Percentiles rank a stretch among this genome's conserved stretches.
These are phyloP conservation scores for Marvania coccoides DNA, from an alignment of 139 green algal species.

Conservation along the genomic window DNA sequence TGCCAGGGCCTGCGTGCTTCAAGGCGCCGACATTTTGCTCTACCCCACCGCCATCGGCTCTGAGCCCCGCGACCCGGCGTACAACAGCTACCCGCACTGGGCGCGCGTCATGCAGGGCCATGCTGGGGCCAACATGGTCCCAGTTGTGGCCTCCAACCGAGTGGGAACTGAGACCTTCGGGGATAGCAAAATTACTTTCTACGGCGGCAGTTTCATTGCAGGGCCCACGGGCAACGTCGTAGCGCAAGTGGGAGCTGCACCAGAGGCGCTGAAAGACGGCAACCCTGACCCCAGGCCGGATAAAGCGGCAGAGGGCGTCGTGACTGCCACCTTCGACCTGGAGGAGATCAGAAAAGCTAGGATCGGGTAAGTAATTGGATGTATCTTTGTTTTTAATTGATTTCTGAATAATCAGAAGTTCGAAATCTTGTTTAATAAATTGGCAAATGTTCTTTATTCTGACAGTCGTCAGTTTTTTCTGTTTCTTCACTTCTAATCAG, in stretches of 20 bases:
- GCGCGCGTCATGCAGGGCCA: constrained; percentile 53
- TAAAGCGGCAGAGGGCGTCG: constrained; percentile 46
- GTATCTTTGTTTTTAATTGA: too few relatives aligned
- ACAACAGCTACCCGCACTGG: constrained; percentile 59
- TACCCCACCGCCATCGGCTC: constrained; percentile 67
- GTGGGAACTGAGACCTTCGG: constrained; percentile 51
- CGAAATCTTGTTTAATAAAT: too few relatives aligned
- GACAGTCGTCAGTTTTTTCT: too few relatives aligned
- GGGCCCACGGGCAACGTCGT: constrained; percentile 40
- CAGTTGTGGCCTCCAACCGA: constrained; percentile 64
- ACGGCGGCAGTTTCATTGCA: constrained; percentile 73
- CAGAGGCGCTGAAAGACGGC: not conserved
- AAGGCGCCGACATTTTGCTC: constrained; percentile 61
- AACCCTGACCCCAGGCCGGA: constrained; percentile 29
- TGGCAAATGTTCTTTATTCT: too few relatives aligned
- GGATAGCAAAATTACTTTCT: constrained; percentile 56
- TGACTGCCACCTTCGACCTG: constrained; percentile 58
- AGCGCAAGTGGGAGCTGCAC: constrained; percentile 30
- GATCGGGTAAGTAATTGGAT: too few relatives aligned
- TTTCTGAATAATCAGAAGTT: too few relatives aligned
- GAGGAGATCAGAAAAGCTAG: constrained; percentile 33
- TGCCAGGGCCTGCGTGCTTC: constrained; percentile 43
- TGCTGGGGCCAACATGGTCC: constrained; percentile 61
- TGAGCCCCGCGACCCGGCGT: constrained; percentile 43
- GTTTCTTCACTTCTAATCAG: too few relatives aligned